Conservation (phyloP, 495 filamentous ascomycete species). For the Neurospora sp. region DNA sequence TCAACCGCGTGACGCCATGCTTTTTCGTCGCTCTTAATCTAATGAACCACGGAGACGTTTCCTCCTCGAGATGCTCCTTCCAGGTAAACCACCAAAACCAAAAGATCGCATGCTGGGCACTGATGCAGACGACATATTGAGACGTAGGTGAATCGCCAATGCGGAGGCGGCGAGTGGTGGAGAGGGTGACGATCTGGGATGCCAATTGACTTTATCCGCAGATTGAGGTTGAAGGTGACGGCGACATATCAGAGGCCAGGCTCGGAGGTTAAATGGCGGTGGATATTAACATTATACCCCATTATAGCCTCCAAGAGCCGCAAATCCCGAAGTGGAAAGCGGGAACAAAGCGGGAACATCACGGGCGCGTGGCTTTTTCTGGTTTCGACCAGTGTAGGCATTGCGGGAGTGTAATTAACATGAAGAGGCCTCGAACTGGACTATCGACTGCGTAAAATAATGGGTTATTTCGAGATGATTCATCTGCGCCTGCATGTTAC, state of each 20-base stretch:
- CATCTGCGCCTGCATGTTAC: not conserved
- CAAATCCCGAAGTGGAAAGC: not conserved
- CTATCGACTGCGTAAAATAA: not conserved
- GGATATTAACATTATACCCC: not conserved
- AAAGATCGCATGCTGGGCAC: not conserved
- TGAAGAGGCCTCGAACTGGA: not conserved
- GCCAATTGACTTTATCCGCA: not conserved
- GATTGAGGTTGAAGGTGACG: not conserved
- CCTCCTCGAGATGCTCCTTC: not conserved
- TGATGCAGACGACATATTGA: not conserved
- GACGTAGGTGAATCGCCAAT: not conserved
- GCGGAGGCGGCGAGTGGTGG: not conserved
- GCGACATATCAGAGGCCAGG: not conserved
- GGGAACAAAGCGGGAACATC: not conserved
- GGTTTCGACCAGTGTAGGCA: not conserved
- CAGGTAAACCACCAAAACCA: not conserved
- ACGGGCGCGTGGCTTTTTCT: not conserved
- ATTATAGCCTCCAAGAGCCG: not conserved
- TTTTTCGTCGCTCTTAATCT: not conserved
- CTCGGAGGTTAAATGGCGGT: not conserved
- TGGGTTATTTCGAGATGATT: not conserved
- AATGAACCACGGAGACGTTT: not conserved
- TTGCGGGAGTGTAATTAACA: not conserved
- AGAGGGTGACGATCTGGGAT: not conserved
- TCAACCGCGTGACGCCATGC: not conserved